Percentiles rank a stretch among this genome's conserved stretches.
Evolutionary conservation across 768 basidiomycete species (phyloP).

Genomic region (Phylloporus rhodoxanthus): DNA sequence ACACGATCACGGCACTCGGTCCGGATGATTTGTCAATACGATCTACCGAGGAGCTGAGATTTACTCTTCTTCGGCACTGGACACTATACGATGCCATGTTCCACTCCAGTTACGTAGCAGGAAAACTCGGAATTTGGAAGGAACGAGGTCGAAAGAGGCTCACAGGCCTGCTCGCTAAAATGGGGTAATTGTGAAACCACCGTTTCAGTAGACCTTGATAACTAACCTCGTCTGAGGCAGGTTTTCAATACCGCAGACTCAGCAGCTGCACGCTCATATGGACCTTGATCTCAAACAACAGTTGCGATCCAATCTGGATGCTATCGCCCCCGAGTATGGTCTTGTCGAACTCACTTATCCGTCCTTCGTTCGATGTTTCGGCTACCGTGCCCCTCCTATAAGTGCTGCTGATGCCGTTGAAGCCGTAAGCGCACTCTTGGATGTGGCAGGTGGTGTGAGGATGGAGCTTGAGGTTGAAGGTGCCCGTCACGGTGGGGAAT

Average conservation of each 20-base stretch:
- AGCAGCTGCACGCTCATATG: constrained; percentile 93
- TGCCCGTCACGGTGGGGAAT: constrained; percentile 85
- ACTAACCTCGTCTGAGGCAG: constrained; percentile 38
- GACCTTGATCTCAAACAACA: constrained; percentile 86
- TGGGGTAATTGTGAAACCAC: constrained; percentile 64
- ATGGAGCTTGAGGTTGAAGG: constrained; percentile 91
- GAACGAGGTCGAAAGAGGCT: constrained; percentile 86
- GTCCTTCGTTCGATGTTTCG: constrained; percentile 88
- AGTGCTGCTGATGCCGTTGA: constrained; percentile 94
- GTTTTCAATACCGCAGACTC: constrained; percentile 90
- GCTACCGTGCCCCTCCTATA: constrained; percentile 81
- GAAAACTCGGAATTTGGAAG: constrained; percentile 94
- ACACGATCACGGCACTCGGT: constrained; percentile 47
- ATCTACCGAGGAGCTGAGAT: constrained; percentile 83
- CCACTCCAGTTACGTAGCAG: constrained; percentile 93
- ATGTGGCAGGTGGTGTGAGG: constrained; percentile 84
- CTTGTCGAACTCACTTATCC: constrained; percentile 90
- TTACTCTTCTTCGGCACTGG: constrained; percentile 96
- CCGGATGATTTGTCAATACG: constrained; percentile 85
- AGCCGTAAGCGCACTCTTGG: constrained; percentile 77
- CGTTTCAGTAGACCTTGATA: background rate
- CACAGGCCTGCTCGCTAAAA: constrained; percentile 91
- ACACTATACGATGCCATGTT: constrained; percentile 97
- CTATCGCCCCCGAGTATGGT: constrained; percentile 91
- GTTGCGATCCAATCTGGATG: constrained; percentile 75